Evolutionary conservation across 306 rosid species (phyloP), one percentile per base, ranked within the genome.

Genomic region (Arachis stenosperma): DNA sequence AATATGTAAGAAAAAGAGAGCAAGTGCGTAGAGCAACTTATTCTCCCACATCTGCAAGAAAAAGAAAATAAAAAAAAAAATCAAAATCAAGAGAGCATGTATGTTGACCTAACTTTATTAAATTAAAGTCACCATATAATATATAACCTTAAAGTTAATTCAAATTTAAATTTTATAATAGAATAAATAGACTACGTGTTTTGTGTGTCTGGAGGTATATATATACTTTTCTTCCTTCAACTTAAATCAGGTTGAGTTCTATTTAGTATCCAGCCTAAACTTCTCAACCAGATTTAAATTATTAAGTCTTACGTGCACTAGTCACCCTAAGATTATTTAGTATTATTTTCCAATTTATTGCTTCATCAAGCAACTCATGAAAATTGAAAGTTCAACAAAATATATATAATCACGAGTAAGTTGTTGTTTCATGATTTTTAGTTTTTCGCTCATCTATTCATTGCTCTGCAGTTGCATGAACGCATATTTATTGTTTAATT

Each of bases 331-430:
- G 37, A 71, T 64, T 33, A 29, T 15, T 61, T 13, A 29, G 29
- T 40, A 30, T 9, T 41, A 61, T 5, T 37, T 37, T 60, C 51
- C 64, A 13, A 69, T 47, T 37, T 62, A 37, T 73, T 73, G 33
- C 69, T 51, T 50, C 77, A 62, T 50, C 77, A 62, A 63, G 63
- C 39, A 39, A 51, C n/a, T 62, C 37, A 33, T 33, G 37, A 33
- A 62, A 27, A 62, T 62, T 62, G 33, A n/a, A 62, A 15, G 22
- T 56, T 29, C 56, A 63, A 42, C 37, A 63, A 41, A 61, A 6
- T 14, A 6, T 9, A 60, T 1, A 60, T 27, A 2, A 6, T 17
- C 27, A 56, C 39, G 13, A 56, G 61, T 56, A 56, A 56, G 61
- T 56, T 56, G 61, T 15, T 5, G 1, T 17, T 54, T 14, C 11